phyloP scores from a whole-genome alignment of 768 basidiomycete genomes.

The Stropharia rugosoannulata region DNA sequence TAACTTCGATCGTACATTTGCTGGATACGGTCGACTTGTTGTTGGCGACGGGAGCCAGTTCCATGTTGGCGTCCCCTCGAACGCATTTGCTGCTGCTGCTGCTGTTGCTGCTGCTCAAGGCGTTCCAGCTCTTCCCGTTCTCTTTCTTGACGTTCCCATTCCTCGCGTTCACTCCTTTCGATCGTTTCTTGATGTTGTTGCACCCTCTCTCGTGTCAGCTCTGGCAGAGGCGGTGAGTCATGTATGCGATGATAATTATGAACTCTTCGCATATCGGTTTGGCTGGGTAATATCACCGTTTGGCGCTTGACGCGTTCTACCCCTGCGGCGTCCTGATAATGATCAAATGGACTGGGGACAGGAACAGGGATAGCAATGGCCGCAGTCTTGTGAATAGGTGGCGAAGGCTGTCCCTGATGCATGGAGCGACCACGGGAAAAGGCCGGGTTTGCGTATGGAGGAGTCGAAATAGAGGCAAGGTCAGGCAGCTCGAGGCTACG shows the following conservation, averaged over 20 bases:
- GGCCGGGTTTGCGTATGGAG: constrained; percentile 13
- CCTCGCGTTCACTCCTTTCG: background rate
- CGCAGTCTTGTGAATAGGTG: constrained; percentile 24
- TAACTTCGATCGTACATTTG: constrained; percentile 39
- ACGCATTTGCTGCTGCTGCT: background rate
- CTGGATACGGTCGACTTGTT: constrained; percentile 39
- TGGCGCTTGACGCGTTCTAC: constrained; percentile 21
- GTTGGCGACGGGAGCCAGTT: constrained; percentile 25
- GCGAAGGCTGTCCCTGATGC: constrained; percentile 13
- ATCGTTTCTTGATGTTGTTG: background rate
- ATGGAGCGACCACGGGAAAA: constrained; percentile 17
- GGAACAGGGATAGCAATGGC: constrained; percentile 39
- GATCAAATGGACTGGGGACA: constrained; percentile 22
- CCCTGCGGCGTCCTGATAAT: constrained; percentile 21
- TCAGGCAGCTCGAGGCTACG: constrained; percentile 77
- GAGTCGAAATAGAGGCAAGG: constrained; percentile 43
- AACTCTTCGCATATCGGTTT: constrained; percentile 13
- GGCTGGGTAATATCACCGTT: constrained; percentile 25
- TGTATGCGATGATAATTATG: background rate
- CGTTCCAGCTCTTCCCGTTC: background rate
- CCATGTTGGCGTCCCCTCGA: constrained; percentile 6
- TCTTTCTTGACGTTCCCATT: constrained; percentile 1
- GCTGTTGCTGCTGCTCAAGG: background rate
- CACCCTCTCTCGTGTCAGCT: background rate
- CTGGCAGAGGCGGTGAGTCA: background rate